These are phyloP conservation scores for Dothistroma pini DNA, from an alignment of 2,329 filamentous ascomycete species.

Conservation along the genomic window DNA sequence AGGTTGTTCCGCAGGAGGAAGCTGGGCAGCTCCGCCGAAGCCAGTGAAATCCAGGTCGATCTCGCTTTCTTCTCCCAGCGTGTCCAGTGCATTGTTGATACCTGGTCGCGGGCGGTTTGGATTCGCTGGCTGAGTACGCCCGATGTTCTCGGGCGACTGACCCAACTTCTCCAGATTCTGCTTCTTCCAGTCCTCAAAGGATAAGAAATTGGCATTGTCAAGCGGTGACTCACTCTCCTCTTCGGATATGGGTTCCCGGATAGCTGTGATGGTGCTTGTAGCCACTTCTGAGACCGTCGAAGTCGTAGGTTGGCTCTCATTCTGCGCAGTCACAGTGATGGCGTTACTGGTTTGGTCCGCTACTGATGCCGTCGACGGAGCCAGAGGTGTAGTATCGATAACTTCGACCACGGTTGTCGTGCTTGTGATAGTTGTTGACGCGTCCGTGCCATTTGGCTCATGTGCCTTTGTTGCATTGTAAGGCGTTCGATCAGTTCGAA, in stretches of 20 bases:
- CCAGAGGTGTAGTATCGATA: background rate
- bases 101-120: slow-evolving; percentile 49
- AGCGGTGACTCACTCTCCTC: slow-evolving; percentile 62
- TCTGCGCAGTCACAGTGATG: background rate
- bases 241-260: slow-evolving; percentile 39
- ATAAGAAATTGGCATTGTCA: slow-evolving; percentile 80
- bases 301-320: background rate
- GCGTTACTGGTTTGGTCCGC: background rate
- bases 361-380: background rate
- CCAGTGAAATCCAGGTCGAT: slow-evolving; percentile 70
- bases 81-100: slow-evolving; percentile 67
- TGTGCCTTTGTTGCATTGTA: slow-evolving; percentile 3
- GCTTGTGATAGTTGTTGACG: background rate
- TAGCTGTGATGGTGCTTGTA: background rate
- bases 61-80: slow-evolving; percentile 81
- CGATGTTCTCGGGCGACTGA: slow-evolving; percentile 68
- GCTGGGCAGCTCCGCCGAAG: slow-evolving; percentile 47
- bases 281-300: slow-evolving; percentile 1
- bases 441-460: background rate
- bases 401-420: background rate
- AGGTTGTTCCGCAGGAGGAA: slow-evolving; percentile 6
- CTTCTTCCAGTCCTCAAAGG: slow-evolving; percentile 98
- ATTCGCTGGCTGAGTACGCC: slow-evolving; percentile 51
- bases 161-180: slow-evolving; percentile 83
- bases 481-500: slow-evolving; percentile 58